Percentiles rank a stretch among this genome's conserved stretches.
These are phyloP conservation scores for Boletus semigastroideus DNA, from an alignment of 1,284 basidiomycete species.

Conservation along the genomic window DNA sequence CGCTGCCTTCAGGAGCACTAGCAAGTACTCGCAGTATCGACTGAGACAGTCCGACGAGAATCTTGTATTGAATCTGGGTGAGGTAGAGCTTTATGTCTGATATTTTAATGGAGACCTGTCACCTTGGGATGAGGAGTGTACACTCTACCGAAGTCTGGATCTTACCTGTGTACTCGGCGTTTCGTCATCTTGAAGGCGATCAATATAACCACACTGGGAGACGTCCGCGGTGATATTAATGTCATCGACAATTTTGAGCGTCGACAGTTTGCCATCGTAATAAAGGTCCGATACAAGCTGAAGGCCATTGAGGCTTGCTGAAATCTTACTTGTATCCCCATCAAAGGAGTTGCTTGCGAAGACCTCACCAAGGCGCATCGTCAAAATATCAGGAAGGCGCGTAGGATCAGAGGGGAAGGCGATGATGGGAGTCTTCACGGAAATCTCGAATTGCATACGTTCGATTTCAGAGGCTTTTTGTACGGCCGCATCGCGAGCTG, in stretches of 20 bases:
- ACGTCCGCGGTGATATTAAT: slow-evolving; percentile 79
- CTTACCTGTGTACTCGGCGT: slow-evolving; percentile 73
- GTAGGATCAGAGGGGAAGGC: slow-evolving; percentile 80
- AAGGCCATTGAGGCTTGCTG: slow-evolving; percentile 84
- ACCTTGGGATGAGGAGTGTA: slow-evolving; percentile 4
- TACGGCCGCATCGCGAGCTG: slow-evolving; percentile 91
- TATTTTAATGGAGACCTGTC: slow-evolving; percentile 71
- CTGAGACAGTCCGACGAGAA: slow-evolving; percentile 71
- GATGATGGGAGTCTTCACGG: slow-evolving; percentile 91
- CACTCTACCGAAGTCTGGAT: not conserved
- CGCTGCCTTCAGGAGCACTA: slow-evolving; percentile 39
- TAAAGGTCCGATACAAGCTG: slow-evolving; percentile 76
- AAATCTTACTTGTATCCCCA: slow-evolving; percentile 57
- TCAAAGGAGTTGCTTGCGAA: slow-evolving; percentile 80
- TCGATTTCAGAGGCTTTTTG: slow-evolving; percentile 89
- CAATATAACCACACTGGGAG: slow-evolving; percentile 56
- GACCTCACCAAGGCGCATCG: slow-evolving; percentile 89
- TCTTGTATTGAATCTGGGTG: slow-evolving; percentile 87
- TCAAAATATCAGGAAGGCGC: slow-evolving; percentile 67
- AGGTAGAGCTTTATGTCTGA: slow-evolving; percentile 90
- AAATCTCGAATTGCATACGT: slow-evolving; percentile 89
- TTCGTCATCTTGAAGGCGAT: slow-evolving; percentile 48
- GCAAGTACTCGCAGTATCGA: slow-evolving; percentile 74
- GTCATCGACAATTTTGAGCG: slow-evolving; percentile 90
- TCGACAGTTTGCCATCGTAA: slow-evolving; percentile 46